Evolutionary conservation across 2,329 filamentous ascomycete genomes (phyloP).

Genomic region (Cryphonectria nitschkei): DNA sequence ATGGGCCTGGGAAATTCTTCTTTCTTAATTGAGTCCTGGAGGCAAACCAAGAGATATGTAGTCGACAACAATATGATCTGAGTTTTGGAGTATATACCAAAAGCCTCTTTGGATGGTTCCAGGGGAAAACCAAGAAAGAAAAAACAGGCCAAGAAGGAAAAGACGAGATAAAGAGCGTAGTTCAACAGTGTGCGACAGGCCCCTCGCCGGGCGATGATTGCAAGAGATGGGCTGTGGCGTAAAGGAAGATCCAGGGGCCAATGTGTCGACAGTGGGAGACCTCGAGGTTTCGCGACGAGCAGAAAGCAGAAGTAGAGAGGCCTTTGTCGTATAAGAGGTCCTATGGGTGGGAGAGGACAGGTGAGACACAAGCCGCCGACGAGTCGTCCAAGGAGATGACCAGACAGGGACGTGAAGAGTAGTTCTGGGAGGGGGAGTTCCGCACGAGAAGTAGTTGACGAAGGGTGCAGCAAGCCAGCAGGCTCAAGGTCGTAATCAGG

Average conservation of each 20-base stretch:
- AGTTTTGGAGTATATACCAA: background rate
- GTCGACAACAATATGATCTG: constrained; percentile 2
- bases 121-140: background rate
- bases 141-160: background rate
- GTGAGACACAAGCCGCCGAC: constrained; percentile 28
- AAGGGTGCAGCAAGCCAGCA: constrained; percentile 20
- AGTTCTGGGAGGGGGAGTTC: constrained; percentile 23
- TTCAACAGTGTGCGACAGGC: constrained; percentile 5
- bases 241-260: background rate
- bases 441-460: constrained; percentile 30
- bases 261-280: constrained; percentile 1
- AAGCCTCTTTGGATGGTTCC: background rate
- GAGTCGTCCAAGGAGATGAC: constrained; percentile 27
- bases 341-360: background rate
- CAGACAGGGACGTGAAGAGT: constrained; percentile 25
- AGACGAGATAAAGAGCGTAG: constrained; percentile 14
- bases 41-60: background rate
- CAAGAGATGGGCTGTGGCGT: background rate
- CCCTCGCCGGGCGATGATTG: constrained; percentile 7
- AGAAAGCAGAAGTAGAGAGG: background rate
- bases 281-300: background rate
- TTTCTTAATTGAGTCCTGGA: background rate
- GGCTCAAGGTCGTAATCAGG: constrained; percentile 27
- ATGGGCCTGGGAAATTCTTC: background rate
- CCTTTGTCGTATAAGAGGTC: background rate